These are phyloP conservation scores for Hortaea sp. DNA, from an alignment of 2,329 filamentous ascomycete species.

Conservation along the genomic window DNA sequence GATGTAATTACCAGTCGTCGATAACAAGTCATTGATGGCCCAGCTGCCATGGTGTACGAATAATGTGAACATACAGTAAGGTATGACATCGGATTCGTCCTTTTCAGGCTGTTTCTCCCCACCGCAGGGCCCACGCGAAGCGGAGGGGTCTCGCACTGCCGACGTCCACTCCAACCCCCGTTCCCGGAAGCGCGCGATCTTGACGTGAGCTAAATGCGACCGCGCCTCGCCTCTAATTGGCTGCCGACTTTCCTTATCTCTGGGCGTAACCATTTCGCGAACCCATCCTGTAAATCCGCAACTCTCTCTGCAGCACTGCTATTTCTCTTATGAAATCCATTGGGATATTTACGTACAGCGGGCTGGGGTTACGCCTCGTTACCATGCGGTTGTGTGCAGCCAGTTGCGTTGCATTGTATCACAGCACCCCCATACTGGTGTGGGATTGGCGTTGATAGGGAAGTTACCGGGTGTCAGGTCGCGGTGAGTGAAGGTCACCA, in stretches of 20 bases:
- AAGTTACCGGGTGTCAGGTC: not conserved
- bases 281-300: too few species aligned
- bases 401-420: not conserved
- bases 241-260: not conserved
- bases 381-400: not conserved
- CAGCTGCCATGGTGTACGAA: too few species aligned
- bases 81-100: too few species aligned
- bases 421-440: not conserved
- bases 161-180: too few species aligned
- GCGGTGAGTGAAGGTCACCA: not conserved
- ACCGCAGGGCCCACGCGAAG: too few species aligned
- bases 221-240: not conserved
- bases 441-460: not conserved
- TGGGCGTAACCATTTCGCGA: not conserved
- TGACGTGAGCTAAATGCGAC: not conserved
- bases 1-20: too few species aligned
- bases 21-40: too few species aligned
- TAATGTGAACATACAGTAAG: too few species aligned
- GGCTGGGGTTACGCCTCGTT: constrained; percentile 1
- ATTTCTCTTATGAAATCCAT: constrained; percentile 11
- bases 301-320: not conserved
- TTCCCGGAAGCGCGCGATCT: too few species aligned
- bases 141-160: too few species aligned
- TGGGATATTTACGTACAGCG: constrained; percentile 11
- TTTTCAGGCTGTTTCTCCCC: too few species aligned